These are phyloP conservation scores for Candida silvatica DNA, from an alignment of 805 yeast genomes.

Conservation along the genomic window DNA sequence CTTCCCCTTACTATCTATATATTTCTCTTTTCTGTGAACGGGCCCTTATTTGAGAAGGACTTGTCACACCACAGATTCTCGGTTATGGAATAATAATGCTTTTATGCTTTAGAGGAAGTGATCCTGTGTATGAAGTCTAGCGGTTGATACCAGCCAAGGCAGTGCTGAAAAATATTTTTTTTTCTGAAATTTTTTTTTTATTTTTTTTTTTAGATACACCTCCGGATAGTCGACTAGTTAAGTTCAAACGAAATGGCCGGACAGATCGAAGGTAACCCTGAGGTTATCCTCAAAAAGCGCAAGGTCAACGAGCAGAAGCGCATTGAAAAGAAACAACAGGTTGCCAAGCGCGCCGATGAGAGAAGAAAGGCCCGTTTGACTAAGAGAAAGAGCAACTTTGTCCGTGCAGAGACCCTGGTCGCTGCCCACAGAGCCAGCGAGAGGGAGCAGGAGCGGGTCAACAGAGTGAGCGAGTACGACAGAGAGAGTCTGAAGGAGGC, in stretches of 20 bases:
- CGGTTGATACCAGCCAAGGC: background rate
- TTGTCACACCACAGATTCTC: too few species aligned
- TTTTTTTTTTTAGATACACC: background rate
- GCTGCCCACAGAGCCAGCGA: slow-evolving; percentile 56
- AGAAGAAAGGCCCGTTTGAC: slow-evolving; percentile 35
- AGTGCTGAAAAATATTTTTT: background rate
- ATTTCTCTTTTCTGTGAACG: too few species aligned
- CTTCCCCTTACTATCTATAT: background rate
- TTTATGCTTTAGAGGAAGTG: background rate
- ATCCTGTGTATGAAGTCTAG: background rate
- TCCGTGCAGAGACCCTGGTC: slow-evolving; percentile 69
- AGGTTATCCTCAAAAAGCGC: slow-evolving; percentile 68
- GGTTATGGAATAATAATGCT: background rate
- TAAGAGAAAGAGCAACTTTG: slow-evolving; percentile 41
- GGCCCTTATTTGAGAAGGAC: too few species aligned
- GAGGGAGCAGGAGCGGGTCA: slow-evolving; percentile 61
- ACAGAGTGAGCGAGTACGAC: slow-evolving; percentile 51
- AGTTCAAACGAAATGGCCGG: background rate
- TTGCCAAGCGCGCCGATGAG: slow-evolving; percentile 34
- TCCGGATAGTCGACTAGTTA: background rate
- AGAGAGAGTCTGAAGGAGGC: slow-evolving; percentile 17
- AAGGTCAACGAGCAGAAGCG: slow-evolving; percentile 70
- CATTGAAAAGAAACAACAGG: slow-evolving; percentile 60
- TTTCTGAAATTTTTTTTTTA: background rate
- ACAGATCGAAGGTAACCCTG: slow-evolving; percentile 40